phyloP scores from a whole-genome alignment of 1,284 basidiomycete species.

The Vanrija sp. region DNA sequence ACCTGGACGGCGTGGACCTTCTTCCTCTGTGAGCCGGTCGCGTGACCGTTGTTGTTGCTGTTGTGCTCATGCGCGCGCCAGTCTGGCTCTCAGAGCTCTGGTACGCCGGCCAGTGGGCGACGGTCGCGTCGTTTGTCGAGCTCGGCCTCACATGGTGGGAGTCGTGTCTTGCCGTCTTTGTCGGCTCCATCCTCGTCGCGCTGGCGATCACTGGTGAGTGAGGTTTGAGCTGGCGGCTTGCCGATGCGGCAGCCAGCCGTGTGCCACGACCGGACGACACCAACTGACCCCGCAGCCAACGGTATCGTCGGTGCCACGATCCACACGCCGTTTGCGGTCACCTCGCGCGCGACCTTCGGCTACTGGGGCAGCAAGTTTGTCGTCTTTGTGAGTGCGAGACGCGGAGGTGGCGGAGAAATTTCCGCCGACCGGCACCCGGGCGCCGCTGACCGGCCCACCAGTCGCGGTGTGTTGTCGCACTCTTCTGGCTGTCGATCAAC shows the following conservation, averaged over 20 bases:
- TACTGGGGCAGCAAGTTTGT: constrained; percentile 55
- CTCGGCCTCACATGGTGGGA: constrained; percentile 43
- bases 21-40: constrained; percentile 23
- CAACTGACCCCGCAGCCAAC: constrained; percentile 44
- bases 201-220: constrained; percentile 9
- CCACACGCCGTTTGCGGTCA: constrained; percentile 62
- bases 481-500: constrained; percentile 69
- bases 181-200: constrained; percentile 6
- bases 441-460: constrained; percentile 1
- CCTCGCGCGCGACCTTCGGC: constrained; percentile 69
- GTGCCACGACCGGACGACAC: too few species aligned
- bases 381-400: constrained; percentile 57
- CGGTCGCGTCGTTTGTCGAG: constrained; percentile 29
- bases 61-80: neutral
- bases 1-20: constrained; percentile 41
- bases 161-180: constrained; percentile 15
- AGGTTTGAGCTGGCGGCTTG: neutral
- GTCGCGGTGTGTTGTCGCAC: constrained; percentile 54
- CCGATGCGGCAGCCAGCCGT: too few species aligned
- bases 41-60: neutral
- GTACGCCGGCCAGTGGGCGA: constrained; percentile 27
- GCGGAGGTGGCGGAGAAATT: neutral
- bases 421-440: neutral
- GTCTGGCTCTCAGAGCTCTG: constrained; percentile 13
- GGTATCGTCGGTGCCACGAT: constrained; percentile 66